A percentile compares a stretch with the other conserved stretches of the same genome.
phyloP scores from a whole-genome alignment of 1,284 basidiomycete species.

The Heterobasidion occidentale region DNA sequence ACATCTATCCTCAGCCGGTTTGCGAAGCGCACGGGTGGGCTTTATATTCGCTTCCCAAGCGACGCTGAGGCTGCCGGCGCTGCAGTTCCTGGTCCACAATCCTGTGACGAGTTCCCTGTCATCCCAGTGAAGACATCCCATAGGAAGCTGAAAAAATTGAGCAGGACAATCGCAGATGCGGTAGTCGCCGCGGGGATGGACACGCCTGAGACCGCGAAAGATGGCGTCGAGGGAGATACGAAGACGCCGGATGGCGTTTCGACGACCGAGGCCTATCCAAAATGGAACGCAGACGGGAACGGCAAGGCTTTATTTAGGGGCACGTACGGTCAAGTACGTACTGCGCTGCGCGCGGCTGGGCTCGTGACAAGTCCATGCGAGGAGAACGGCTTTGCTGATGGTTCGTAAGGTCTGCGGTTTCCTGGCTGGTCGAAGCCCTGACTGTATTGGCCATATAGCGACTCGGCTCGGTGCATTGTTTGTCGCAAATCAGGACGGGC shows the following conservation, averaged over 20 bases:
- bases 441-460: conserved; percentile 18
- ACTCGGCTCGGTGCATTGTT: conserved; percentile 39
- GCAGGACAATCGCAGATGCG: conserved; percentile 33
- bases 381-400: conserved; percentile 26
- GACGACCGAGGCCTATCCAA: neutral
- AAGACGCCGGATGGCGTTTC: conserved; percentile 11
- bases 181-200: conserved; percentile 42
- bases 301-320: conserved; percentile 30
- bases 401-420: conserved; percentile 15
- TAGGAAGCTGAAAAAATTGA: conserved; percentile 27
- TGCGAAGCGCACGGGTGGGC: conserved; percentile 13
- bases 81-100: conserved; percentile 1
- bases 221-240: neutral
- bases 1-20: neutral
- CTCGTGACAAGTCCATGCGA: conserved; percentile 31
- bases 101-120: neutral
- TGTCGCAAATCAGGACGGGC: conserved; percentile 26
- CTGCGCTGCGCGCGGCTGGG: conserved; percentile 33
- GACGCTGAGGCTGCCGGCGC: neutral
- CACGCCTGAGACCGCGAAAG: conserved; percentile 19
- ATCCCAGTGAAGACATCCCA: conserved; percentile 22
- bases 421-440: too few species aligned
- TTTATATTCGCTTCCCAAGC: conserved; percentile 31
- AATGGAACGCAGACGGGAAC: neutral
- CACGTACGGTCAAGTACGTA: conserved; percentile 41